phyloP scores from a whole-genome alignment of 129 eudicot species.

The Flaveria ramosissima region DNA sequence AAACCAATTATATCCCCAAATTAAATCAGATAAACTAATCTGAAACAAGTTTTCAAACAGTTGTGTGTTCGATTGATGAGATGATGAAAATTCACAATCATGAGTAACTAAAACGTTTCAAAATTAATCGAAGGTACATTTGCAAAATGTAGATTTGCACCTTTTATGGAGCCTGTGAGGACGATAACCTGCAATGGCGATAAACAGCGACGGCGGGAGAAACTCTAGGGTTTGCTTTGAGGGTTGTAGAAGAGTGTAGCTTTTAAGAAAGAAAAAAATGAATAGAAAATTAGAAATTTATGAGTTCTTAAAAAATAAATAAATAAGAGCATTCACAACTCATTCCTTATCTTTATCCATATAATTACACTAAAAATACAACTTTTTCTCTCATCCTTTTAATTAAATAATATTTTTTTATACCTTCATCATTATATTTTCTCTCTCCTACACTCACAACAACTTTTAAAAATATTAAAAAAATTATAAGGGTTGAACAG shows the following conservation, averaged over 20 bases:
- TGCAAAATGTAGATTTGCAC: too few species aligned
- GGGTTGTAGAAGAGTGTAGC: neutral
- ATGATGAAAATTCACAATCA: neutral
- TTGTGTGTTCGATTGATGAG: neutral
- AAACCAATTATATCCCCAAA: neutral
- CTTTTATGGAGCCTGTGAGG: too few species aligned
- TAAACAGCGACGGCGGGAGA: neutral
- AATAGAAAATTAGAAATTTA: neutral
- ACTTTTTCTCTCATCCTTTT: too few species aligned
- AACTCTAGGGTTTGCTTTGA: constrained; percentile 23
- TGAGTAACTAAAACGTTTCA: neutral
- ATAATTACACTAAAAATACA: too few species aligned
- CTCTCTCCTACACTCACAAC: too few species aligned
- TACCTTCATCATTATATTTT: too few species aligned
- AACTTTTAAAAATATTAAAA: too few species aligned
- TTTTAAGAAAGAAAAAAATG: neutral
- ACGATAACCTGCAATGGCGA: too few species aligned
- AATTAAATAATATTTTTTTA: too few species aligned
- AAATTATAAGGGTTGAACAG: too few species aligned
- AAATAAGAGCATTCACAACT: too few species aligned
- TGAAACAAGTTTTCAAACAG: neutral
- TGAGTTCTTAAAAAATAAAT: neutral
- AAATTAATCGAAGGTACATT: neutral
- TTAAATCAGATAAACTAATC: neutral
- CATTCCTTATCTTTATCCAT: too few species aligned